Evolutionary conservation across 2,329 filamentous ascomycete species (phyloP).

Genomic region (Aspergillus sp.): DNA sequence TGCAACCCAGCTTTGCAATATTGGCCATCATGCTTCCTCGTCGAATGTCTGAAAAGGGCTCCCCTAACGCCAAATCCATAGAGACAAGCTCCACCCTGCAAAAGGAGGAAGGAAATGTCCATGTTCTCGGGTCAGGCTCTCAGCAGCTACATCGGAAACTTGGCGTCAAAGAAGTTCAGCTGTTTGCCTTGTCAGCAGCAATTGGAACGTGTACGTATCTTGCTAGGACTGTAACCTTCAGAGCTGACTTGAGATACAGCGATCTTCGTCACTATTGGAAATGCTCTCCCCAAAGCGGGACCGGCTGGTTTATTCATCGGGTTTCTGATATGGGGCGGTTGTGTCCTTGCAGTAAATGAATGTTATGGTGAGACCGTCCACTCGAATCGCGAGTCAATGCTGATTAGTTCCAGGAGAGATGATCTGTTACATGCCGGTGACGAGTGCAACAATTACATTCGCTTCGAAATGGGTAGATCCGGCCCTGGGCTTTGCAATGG

Average conservation of each 20-base stretch:
- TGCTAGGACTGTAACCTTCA: neutral
- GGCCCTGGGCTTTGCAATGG: slow-evolving; percentile 25
- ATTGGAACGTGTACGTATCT: slow-evolving; percentile 28
- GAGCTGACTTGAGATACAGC: slow-evolving; percentile 1
- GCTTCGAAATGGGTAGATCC: slow-evolving; percentile 24
- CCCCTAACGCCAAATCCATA: neutral
- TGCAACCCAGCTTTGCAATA: neutral
- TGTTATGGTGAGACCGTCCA: slow-evolving; percentile 15
- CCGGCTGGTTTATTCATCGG: slow-evolving; percentile 35
- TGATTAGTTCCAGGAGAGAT: slow-evolving; percentile 18
- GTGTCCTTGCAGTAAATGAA: slow-evolving; percentile 31
- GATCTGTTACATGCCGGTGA: slow-evolving; percentile 22
- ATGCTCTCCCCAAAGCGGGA: slow-evolving; percentile 30
- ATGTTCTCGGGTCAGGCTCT: neutral
- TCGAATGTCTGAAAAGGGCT: neutral
- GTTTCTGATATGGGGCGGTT: slow-evolving; percentile 11
- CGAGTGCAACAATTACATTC: slow-evolving; percentile 14
- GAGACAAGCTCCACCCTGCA: neutral
- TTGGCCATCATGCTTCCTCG: neutral
- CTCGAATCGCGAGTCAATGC: neutral
- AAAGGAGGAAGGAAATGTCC: neutral
- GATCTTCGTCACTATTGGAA: slow-evolving; percentile 28
- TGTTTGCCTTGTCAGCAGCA: slow-evolving; percentile 30
- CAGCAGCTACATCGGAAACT: slow-evolving; percentile 28
- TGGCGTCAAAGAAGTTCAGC: slow-evolving; percentile 29